Conservation (phyloP, 2,329 filamentous ascomycete species). For the Trichoderma semiorbis region DNA sequence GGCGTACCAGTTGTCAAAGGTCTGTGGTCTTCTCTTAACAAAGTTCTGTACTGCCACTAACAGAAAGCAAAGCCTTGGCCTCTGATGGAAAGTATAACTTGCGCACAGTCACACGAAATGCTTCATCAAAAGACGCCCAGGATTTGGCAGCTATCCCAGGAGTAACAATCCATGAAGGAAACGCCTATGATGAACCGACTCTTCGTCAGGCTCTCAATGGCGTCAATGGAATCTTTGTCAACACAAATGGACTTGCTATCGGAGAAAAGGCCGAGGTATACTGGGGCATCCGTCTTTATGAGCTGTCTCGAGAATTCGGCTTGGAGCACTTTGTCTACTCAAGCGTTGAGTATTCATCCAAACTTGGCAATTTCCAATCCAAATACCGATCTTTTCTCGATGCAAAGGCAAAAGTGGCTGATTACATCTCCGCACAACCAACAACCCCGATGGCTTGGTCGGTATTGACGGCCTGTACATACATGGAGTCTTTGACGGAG, state of each 20-base stretch:
- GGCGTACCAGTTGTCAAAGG: background rate
- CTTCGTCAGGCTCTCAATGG: background rate
- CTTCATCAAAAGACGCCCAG: background rate
- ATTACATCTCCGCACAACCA: background rate
- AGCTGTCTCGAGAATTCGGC: background rate
- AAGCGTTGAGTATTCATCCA: background rate
- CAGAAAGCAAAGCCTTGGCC: background rate
- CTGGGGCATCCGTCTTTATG: constrained; percentile 3
- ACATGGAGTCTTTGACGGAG: background rate
- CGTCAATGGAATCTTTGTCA: background rate
- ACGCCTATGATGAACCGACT: background rate
- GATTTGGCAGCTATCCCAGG: background rate
- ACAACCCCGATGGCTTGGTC: background rate
- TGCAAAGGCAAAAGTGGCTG: background rate
- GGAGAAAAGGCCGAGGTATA: constrained; percentile 7
- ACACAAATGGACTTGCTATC: constrained; percentile 1
- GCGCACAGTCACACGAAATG: background rate
- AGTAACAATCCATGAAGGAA: background rate
- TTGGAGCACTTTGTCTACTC: background rate
- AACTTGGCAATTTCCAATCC: background rate
- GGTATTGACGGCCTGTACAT: background rate
- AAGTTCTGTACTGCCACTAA: background rate
- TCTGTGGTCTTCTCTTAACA: background rate
- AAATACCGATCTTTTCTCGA: background rate
- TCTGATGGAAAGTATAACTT: background rate